These are phyloP conservation scores for Blastocystis sp. DNA, from an alignment of 352 stramenopile genomes.

Conservation along the genomic window DNA sequence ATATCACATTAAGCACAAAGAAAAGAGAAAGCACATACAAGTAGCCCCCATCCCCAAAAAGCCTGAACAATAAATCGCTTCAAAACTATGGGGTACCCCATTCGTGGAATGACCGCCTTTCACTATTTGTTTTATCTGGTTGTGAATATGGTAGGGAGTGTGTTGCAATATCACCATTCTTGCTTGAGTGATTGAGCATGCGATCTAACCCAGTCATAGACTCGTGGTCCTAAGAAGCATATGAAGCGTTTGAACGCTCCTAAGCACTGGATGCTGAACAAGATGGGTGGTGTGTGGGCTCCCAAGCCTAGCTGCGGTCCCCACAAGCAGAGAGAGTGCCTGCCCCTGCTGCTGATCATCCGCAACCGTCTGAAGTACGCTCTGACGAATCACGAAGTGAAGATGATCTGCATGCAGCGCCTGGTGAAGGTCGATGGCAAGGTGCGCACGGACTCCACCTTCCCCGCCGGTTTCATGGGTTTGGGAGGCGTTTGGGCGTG, in stretches of 20 bases:
- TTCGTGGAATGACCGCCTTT: neutral
- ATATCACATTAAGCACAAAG: too few species aligned
- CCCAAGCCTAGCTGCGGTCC: too few species aligned
- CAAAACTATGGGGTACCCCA: neutral
- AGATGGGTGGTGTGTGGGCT: too few species aligned
- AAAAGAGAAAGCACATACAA: neutral
- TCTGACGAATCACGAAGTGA: too few species aligned
- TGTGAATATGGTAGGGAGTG: neutral
- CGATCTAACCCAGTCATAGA: conserved; percentile 67
- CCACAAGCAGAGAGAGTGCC: too few species aligned
- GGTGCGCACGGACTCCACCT: too few species aligned
- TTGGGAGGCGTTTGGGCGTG: conserved; percentile 85
- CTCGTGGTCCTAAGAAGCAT: conserved; percentile 86
- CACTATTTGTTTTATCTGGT: neutral
- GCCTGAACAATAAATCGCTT: neutral
- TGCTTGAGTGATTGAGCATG: neutral
- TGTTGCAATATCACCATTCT: neutral
- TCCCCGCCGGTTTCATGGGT: conserved; percentile 83
- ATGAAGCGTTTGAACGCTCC: conserved; percentile 87
- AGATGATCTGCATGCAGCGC: too few species aligned
- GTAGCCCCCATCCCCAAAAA: neutral
- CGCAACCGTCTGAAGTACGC: too few species aligned
- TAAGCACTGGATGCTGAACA: conserved; percentile 78
- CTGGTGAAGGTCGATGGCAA: too few species aligned
- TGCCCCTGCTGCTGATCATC: too few species aligned